Conservation (phyloP, 106 monocot species). For the Platanthera guangdongensis region DNA sequence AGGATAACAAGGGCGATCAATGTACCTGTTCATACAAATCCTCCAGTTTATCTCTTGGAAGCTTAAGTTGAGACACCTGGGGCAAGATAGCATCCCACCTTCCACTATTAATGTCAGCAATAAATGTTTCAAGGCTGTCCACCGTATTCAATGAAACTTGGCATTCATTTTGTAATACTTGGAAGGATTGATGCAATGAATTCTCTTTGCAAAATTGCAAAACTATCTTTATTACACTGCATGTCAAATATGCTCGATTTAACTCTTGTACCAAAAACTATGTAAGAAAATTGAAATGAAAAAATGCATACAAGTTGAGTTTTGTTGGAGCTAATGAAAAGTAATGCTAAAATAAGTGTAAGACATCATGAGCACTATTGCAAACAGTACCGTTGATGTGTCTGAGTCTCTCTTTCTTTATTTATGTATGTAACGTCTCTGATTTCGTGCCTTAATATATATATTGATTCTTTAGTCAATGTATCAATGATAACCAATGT, state of each 20-base stretch:
- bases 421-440: too few relatives aligned
- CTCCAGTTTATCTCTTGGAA: slow-evolving; percentile 85
- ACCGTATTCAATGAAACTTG: slow-evolving; percentile 94
- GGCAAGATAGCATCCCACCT: slow-evolving; percentile 90
- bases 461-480: too few relatives aligned
- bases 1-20: neutral
- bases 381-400: too few relatives aligned
- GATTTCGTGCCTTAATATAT: too few relatives aligned
- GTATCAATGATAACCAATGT: too few relatives aligned
- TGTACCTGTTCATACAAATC: slow-evolving; percentile 86
- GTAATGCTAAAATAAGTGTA: neutral
- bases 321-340: neutral
- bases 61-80: slow-evolving; percentile 85
- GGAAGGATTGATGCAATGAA: slow-evolving; percentile 84
- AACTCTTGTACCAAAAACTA: neutral
- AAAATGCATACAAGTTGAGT: neutral
- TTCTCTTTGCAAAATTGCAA: slow-evolving; percentile 98
- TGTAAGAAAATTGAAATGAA: neutral
- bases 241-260: slow-evolving; percentile 7
- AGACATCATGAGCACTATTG: too few relatives aligned
- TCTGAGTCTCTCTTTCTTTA: too few relatives aligned
- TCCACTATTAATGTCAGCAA: slow-evolving; percentile 75
- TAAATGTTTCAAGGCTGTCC: slow-evolving; percentile 84
- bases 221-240: slow-evolving; percentile 93
- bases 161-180: slow-evolving; percentile 81